A percentile compares a stretch with the other conserved stretches of the same genome.
phyloP scores from a whole-genome alignment of 1,139 yeast species.

The Blastobotrys ciferrii region DNA sequence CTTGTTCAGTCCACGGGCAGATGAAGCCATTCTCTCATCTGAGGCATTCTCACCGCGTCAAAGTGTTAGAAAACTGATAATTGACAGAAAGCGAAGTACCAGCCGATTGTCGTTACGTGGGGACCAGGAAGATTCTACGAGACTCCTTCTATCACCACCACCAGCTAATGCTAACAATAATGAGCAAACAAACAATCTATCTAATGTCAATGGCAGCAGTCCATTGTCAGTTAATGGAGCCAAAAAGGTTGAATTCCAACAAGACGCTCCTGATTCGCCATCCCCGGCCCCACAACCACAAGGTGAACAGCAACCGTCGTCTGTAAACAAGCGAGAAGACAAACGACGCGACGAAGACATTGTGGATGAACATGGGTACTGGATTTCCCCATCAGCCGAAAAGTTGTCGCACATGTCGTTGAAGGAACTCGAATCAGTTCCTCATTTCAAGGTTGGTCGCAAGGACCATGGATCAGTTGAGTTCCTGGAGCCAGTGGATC shows the following conservation, averaged over 20 bases:
- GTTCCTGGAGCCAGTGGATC: conserved; percentile 79
- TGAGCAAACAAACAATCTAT: not conserved
- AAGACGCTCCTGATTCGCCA: conserved; percentile 11
- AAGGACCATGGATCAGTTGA: conserved; percentile 73
- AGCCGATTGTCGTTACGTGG: conserved; percentile 6
- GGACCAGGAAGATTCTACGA: conserved; percentile 9
- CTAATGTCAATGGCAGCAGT: conserved; percentile 6
- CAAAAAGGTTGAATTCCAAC: not conserved
- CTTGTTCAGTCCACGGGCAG: conserved; percentile 47
- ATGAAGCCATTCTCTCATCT: conserved; percentile 66
- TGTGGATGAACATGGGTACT: conserved; percentile 69
- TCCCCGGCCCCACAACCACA: conserved; percentile 9
- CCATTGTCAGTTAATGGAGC: conserved; percentile 8
- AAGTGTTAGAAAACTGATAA: conserved; percentile 55
- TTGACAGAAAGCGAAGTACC: conserved; percentile 44
- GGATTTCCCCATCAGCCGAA: conserved; percentile 76
- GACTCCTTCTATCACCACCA: conserved; percentile 11
- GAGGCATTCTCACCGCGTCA: conserved; percentile 68
- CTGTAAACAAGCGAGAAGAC: conserved; percentile 6
- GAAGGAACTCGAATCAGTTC: conserved; percentile 62
- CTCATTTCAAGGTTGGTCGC: conserved; percentile 74
- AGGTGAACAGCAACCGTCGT: not conserved
- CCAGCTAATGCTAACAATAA: not conserved
- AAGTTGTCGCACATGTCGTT: conserved; percentile 60
- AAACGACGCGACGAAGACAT: conserved; percentile 40